phyloP scores from a whole-genome alignment of 2,329 filamentous ascomycete species.

The Phyllosticta citribraziliensis region DNA sequence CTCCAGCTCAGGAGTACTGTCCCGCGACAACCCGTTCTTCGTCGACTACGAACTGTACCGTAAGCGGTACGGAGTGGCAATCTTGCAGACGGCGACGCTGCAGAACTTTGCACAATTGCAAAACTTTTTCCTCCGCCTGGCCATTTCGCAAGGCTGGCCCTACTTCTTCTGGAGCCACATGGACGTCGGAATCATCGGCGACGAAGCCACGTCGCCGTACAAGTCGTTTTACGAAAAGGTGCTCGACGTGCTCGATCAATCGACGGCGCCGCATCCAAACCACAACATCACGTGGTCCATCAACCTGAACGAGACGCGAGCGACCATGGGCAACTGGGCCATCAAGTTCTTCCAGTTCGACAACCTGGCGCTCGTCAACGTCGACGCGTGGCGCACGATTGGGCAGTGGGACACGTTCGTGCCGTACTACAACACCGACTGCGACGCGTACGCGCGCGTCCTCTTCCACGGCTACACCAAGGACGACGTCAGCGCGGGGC shows the following conservation, averaged over 20 bases:
- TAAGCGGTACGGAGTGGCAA: constrained; percentile 34
- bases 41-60: constrained; percentile 43
- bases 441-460: constrained; percentile 33
- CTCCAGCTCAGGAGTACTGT: constrained; percentile 40
- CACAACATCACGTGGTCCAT: constrained; percentile 4
- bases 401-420: constrained; percentile 50
- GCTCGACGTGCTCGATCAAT: constrained; percentile 14
- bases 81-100: constrained; percentile 43
- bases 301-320: not conserved
- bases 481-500: constrained; percentile 11
- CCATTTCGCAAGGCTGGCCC: constrained; percentile 35
- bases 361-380: constrained; percentile 48
- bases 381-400: constrained; percentile 40
- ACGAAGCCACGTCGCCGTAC: constrained; percentile 26
- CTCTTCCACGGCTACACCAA: constrained; percentile 11
- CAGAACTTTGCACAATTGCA: constrained; percentile 47
- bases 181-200: constrained; percentile 41
- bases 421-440: constrained; percentile 49
- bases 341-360: constrained; percentile 51
- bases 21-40: constrained; percentile 47
- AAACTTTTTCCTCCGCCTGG: constrained; percentile 43
- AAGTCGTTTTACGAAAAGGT: constrained; percentile 22
- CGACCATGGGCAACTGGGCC: constrained; percentile 33
- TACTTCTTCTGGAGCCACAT: constrained; percentile 51
- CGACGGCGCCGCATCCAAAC: constrained; percentile 1